phyloP scores from a whole-genome alignment of 768 basidiomycete species.

The Suillus clintonianus region DNA sequence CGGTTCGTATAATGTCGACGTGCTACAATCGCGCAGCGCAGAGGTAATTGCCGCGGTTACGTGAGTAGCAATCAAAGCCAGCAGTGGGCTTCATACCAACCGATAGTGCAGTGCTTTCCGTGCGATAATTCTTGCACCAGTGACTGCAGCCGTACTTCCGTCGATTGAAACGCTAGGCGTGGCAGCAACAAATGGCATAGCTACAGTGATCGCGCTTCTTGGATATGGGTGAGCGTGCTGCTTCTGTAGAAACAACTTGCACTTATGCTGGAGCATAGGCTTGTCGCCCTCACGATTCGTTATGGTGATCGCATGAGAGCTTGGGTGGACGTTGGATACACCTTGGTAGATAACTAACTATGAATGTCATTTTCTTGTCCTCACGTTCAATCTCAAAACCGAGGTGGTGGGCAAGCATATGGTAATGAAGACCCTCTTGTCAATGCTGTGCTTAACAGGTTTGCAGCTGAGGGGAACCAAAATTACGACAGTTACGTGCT shows the following conservation, averaged over 20 bases:
- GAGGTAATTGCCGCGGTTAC: slow-evolving; percentile 55
- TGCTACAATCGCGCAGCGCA: slow-evolving; percentile 56
- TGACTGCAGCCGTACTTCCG: slow-evolving; percentile 51
- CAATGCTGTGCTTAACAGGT: background rate
- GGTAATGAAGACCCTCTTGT: no score
- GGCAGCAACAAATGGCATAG: slow-evolving; percentile 42
- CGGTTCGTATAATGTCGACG: slow-evolving; percentile 57
- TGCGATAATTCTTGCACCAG: slow-evolving; percentile 42
- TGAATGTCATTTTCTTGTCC: background rate
- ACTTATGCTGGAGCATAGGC: slow-evolving; percentile 27
- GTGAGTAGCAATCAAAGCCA: slow-evolving; percentile 33
- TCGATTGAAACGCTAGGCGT: slow-evolving; percentile 53
- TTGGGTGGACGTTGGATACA: slow-evolving; percentile 49
- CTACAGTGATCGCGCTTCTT: slow-evolving; percentile 45
- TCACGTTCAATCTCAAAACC: no score
- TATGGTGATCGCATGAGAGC: slow-evolving; percentile 54
- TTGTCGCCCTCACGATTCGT: slow-evolving; percentile 46
- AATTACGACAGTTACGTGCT: background rate
- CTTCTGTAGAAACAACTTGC: background rate
- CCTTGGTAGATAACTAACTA: background rate
- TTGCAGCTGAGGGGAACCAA: background rate
- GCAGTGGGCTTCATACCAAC: background rate
- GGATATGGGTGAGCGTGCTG: slow-evolving; percentile 49
- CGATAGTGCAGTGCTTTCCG: slow-evolving; percentile 46
- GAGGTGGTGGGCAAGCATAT: no score